These are phyloP conservation scores for Urochloa ruziziensis DNA, from an alignment of 176 grass and related monocot genomes.

Conservation along the genomic window DNA sequence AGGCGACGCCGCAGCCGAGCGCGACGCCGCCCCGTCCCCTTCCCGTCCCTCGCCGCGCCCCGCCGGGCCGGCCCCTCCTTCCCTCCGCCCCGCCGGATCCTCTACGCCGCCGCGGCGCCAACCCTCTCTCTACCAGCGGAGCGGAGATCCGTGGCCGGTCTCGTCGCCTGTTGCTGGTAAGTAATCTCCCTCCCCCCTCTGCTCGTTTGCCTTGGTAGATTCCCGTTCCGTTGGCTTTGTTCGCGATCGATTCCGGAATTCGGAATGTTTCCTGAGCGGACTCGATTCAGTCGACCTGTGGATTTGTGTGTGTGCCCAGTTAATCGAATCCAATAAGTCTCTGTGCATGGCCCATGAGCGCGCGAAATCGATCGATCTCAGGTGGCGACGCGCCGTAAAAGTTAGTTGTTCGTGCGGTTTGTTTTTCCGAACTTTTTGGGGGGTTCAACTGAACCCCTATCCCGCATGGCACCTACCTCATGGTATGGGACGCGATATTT, in stretches of 20 bases:
- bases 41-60: not conserved
- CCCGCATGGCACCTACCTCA: not conserved
- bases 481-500: not conserved
- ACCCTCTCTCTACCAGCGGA: not conserved
- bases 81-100: not conserved
- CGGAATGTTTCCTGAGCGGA: not conserved
- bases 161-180: not conserved
- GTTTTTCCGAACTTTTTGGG: not conserved
- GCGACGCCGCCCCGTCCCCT: not conserved
- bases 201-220: not conserved
- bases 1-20: not conserved
- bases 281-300: not conserved
- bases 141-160: not conserved
- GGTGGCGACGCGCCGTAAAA: not conserved
- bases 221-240: not conserved
- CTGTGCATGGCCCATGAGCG: not conserved
- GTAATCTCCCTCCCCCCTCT: too few species aligned
- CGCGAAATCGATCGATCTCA: not conserved
- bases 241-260: not conserved
- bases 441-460: slow-evolving; percentile 4
- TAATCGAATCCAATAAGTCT: not conserved
- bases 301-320: not conserved
- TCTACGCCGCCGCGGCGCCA: not conserved
- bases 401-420: not conserved
- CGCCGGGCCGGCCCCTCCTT: not conserved